These are phyloP conservation scores for Fusarium nodosum DNA, from an alignment of 2,329 filamentous ascomycete species.

Conservation along the genomic window DNA sequence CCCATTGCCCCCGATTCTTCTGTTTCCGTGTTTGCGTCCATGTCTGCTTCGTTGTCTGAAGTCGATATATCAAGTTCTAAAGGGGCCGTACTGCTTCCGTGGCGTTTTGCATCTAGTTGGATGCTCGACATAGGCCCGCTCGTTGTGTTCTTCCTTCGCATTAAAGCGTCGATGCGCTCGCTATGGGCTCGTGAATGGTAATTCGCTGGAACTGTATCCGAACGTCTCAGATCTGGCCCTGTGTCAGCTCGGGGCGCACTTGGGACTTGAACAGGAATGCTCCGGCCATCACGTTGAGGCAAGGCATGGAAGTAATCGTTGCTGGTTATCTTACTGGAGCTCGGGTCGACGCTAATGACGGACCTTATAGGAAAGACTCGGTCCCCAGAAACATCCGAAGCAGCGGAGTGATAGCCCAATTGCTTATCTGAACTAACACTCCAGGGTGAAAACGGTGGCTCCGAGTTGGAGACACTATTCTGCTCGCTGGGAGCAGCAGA, in stretches of 20 bases:
- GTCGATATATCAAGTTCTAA: conserved; percentile 53
- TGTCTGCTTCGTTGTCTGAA: conserved; percentile 49
- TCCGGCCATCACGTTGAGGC: conserved; percentile 52
- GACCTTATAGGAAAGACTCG: conserved; percentile 86
- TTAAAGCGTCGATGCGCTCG: conserved; percentile 40
- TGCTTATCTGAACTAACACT: conserved; percentile 60
- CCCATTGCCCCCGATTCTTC: conserved; percentile 48
- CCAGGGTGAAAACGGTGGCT: conserved; percentile 57
- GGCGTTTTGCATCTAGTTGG: conserved; percentile 60
- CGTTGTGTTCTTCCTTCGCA: conserved; percentile 54
- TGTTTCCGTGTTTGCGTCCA: conserved; percentile 44
- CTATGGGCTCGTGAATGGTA: conserved; percentile 37
- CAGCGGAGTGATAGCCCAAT: conserved; percentile 50
- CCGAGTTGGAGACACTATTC: conserved; percentile 36
- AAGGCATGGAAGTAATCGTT: conserved; percentile 58
- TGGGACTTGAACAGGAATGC: conserved; percentile 51
- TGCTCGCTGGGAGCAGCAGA: conserved; percentile 41
- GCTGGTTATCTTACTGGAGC: conserved; percentile 55
- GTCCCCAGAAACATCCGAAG: conserved; percentile 62
- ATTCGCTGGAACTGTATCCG: conserved; percentile 47
- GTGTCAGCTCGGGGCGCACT: conserved; percentile 51
- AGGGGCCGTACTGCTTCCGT: conserved; percentile 53
- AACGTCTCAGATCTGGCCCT: conserved; percentile 47
- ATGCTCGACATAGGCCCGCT: conserved; percentile 60
- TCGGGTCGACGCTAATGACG: conserved; percentile 78